Conservation (phyloP, 1,284 basidiomycete genomes). For the Trichosporon ovoides region DNA sequence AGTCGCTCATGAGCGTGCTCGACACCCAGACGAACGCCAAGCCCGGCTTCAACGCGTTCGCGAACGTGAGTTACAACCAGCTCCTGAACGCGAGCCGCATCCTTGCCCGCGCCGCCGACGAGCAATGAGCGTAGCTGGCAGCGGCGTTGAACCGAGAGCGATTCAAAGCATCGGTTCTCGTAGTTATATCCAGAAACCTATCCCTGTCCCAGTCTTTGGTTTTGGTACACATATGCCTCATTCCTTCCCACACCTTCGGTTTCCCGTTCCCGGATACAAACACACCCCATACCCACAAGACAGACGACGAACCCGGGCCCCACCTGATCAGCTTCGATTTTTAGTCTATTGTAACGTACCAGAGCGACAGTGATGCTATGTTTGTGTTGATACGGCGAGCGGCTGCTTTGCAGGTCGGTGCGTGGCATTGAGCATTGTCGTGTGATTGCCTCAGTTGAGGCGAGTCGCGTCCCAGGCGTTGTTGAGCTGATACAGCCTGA, state of each 20-base stretch:
- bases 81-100: constrained; percentile 44
- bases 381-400: constrained; percentile 1
- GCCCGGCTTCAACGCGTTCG: constrained; percentile 38
- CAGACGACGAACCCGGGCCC: background rate
- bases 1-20: constrained; percentile 33
- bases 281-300: background rate
- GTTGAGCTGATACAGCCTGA: too few species aligned
- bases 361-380: constrained; percentile 2
- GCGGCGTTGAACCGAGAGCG: too few species aligned
- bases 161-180: too few species aligned
- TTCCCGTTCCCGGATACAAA: background rate
- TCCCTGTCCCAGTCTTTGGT: too few species aligned
- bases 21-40: constrained; percentile 29
- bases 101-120: constrained; percentile 31
- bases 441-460: too few species aligned
- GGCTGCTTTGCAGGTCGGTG: too few species aligned
- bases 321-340: too few species aligned
- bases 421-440: too few species aligned
- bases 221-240: background rate
- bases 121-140: background rate
- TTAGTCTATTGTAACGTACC: constrained; percentile 1
- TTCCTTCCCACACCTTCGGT: background rate
- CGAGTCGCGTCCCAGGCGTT: too few species aligned
- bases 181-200: too few species aligned
- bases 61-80: constrained; percentile 36